Evolutionary conservation across 306 rosid species (phyloP).

Genomic region (Fragaria nilgerrensis): DNA sequence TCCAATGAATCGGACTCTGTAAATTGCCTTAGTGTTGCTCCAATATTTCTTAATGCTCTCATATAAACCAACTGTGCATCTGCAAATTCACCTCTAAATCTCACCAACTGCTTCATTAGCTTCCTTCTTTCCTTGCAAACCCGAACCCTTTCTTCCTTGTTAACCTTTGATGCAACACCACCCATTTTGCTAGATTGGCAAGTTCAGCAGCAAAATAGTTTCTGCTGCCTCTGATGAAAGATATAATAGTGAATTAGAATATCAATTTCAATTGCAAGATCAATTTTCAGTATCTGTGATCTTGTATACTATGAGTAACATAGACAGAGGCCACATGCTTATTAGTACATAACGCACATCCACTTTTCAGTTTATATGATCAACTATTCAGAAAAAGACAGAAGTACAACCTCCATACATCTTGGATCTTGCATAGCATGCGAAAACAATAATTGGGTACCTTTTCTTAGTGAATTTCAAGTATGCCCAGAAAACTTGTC

Average conservation of each 20-base stretch:
- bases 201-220: not conserved
- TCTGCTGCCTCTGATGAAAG: not conserved
- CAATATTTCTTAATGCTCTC: constrained; percentile 70
- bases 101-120: constrained; percentile 64
- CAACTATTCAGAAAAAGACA: constrained; percentile 5
- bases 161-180: constrained; percentile 65
- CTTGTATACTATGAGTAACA: not conserved
- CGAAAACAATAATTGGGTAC: constrained; percentile 3
- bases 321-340: not conserved
- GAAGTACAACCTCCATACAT: not conserved
- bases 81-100: constrained; percentile 66
- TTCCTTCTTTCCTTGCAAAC: constrained; percentile 77
- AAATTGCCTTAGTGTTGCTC: constrained; percentile 81
- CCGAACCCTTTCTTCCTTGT: constrained; percentile 63
- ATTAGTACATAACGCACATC: not conserved
- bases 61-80: constrained; percentile 72
- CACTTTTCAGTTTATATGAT: not conserved
- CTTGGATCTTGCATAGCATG: not conserved
- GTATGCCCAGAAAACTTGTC: not conserved
- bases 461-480: constrained; percentile 11
- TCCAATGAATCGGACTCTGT: constrained; percentile 78
- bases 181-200: constrained; percentile 53
- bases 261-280: not conserved
- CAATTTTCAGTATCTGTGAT: not conserved
- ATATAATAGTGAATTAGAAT: not conserved